phyloP scores from a whole-genome alignment of 208 protist genomes.

The Trypanosoma brucei region DNA sequence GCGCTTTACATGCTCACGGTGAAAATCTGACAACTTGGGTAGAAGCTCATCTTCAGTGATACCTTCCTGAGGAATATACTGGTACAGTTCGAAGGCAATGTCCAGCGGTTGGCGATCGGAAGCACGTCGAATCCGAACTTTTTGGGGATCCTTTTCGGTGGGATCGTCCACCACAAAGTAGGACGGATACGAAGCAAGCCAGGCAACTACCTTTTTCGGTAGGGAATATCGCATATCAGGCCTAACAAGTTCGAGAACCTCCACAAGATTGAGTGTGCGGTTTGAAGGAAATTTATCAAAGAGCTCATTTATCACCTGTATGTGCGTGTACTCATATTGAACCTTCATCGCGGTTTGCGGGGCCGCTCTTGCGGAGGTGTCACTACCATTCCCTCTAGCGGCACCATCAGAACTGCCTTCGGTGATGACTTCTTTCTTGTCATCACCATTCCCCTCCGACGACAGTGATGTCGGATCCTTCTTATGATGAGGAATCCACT shows the following conservation, averaged over 20 bases:
- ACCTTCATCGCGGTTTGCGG: not conserved
- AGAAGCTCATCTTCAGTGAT: constrained; percentile 29
- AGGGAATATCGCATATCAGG: constrained; percentile 36
- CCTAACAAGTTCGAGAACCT: constrained; percentile 52
- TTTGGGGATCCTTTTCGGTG: constrained; percentile 28
- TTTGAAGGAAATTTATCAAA: constrained; percentile 69
- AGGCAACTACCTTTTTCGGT: constrained; percentile 47
- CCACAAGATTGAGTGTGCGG: constrained; percentile 42
- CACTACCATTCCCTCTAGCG: not conserved
- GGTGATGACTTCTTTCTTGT: not conserved
- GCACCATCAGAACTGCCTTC: not conserved
- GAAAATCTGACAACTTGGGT: constrained; percentile 24
- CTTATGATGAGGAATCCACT: constrained; percentile 51
- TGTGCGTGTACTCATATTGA: constrained; percentile 39
- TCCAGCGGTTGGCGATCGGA: constrained; percentile 65
- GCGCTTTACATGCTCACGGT: constrained; percentile 29
- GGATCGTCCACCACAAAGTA: constrained; percentile 73
- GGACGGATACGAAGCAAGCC: constrained; percentile 44
- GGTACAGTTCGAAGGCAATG: constrained; percentile 50
- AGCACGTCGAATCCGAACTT: constrained; percentile 52
- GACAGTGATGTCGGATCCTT: not conserved
- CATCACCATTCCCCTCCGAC: too few species aligned
- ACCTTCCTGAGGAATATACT: constrained; percentile 32
- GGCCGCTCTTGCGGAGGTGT: not conserved
- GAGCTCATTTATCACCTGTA: constrained; percentile 58